Evolutionary conservation across 305 asterid species (phyloP).

Genomic region (Andrographis paniculata): DNA sequence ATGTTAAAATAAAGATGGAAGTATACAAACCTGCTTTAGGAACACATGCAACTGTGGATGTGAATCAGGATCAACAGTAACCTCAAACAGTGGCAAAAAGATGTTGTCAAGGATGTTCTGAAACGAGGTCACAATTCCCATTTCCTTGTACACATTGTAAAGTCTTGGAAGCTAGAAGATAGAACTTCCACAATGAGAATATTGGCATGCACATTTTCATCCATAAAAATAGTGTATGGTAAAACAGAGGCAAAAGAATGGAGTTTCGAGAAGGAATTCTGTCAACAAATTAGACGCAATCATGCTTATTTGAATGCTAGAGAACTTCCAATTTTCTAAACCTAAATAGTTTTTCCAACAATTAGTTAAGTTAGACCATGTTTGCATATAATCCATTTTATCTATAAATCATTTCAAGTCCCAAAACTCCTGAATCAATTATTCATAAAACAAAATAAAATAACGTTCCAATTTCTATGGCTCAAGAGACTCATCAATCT

Average conservation of each 20-base stretch:
- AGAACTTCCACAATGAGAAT: conserved; percentile 22
- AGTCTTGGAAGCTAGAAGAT: conserved; percentile 82
- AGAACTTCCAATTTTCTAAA: neutral
- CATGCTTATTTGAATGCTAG: conserved; percentile 1
- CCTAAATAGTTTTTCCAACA: neutral
- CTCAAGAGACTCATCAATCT: no score
- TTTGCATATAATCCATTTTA: conserved; percentile 1
- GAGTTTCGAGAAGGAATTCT: no score
- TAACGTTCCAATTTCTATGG: no score
- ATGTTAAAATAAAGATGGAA: conserved; percentile 2
- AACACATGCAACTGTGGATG: conserved; percentile 95
- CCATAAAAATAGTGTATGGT: neutral
- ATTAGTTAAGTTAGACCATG: neutral
- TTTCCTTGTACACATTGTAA: conserved; percentile 92
- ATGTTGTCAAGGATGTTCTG: conserved; percentile 96
- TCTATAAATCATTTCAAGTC: no score
- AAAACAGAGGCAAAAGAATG: no score
- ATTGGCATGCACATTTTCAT: conserved; percentile 14
- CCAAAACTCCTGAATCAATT: no score
- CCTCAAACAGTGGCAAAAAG: conserved; percentile 94
- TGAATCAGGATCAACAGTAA: conserved; percentile 94
- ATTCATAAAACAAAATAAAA: no score
- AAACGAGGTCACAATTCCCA: conserved; percentile 98
- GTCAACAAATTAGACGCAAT: conserved; percentile 6
- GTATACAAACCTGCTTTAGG: conserved; percentile 70